A percentile compares a stretch with the other conserved stretches of the same genome.
phyloP scores from a whole-genome alignment of 495 filamentous ascomycete genomes.

The Neurospora sp. region DNA sequence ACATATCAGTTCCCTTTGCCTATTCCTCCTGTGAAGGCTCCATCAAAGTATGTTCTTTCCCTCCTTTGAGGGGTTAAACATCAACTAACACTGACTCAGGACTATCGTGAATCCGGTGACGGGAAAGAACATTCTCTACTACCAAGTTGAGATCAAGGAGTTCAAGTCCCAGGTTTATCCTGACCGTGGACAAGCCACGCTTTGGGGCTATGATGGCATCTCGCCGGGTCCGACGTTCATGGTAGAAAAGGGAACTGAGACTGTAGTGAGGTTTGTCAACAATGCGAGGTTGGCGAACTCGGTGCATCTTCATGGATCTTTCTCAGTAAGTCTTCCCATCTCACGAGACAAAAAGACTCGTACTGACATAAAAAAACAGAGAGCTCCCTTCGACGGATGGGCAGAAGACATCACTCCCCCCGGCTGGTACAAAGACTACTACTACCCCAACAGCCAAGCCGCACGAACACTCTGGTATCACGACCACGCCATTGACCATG shows the following conservation, averaged over 20 bases:
- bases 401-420: slow-evolving; percentile 39
- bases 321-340: slow-evolving; percentile 9
- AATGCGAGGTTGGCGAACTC: slow-evolving; percentile 28
- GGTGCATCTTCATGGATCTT: slow-evolving; percentile 45
- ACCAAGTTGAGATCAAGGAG: slow-evolving; percentile 36
- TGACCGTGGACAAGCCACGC: slow-evolving; percentile 29
- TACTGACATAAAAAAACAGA: background rate
- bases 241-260: slow-evolving; percentile 33
- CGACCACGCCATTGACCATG: slow-evolving; percentile 36
- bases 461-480: slow-evolving; percentile 49
- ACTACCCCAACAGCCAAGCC: slow-evolving; percentile 44
- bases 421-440: slow-evolving; percentile 50
- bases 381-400: slow-evolving; percentile 40
- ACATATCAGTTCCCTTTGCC: slow-evolving; percentile 38
- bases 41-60: slow-evolving; percentile 22
- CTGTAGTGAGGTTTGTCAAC: slow-evolving; percentile 45
- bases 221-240: slow-evolving; percentile 42
- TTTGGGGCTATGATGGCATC: slow-evolving; percentile 45
- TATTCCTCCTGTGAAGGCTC: slow-evolving; percentile 36
- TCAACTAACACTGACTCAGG: background rate
- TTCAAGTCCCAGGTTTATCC: slow-evolving; percentile 40
- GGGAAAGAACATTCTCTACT: slow-evolving; percentile 23
- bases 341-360: background rate
- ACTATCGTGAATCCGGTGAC: slow-evolving; percentile 23
- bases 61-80: background rate